A percentile compares a stretch with the other conserved stretches of the same genome.
These are phyloP conservation scores for Fusarium brevicatenulatum DNA, from an alignment of 2,329 filamentous ascomycete genomes.

Conservation along the genomic window DNA sequence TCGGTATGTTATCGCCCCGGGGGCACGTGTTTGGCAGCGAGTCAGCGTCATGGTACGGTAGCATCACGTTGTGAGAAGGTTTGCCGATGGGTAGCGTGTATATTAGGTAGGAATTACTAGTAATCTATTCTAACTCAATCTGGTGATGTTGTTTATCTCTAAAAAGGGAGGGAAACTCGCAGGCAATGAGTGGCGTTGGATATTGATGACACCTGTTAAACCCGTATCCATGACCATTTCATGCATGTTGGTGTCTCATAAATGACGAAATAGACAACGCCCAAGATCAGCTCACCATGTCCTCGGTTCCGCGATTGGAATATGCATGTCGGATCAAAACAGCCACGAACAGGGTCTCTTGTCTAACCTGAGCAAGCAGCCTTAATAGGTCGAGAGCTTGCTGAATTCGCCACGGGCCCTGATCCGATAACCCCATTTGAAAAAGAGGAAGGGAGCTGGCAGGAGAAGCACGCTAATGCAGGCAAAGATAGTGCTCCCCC, in stretches of 20 bases:
- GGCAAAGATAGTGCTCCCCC: conserved; percentile 1
- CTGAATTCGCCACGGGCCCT: background rate
- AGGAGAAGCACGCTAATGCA: background rate
- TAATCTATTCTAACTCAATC: background rate
- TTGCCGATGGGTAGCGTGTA: background rate
- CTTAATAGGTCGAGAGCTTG: background rate
- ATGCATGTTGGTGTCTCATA: background rate
- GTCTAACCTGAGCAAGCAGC: background rate
- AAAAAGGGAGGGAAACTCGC: accelerated
- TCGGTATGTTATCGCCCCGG: background rate
- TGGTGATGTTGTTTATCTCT: background rate
- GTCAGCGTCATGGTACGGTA: background rate
- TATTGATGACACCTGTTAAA: background rate
- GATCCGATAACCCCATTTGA: background rate
- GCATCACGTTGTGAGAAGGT: background rate
- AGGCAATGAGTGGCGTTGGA: accelerated
- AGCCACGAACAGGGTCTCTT: background rate
- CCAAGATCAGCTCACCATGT: background rate
- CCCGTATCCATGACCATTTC: background rate
- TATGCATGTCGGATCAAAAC: background rate
- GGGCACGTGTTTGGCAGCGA: background rate
- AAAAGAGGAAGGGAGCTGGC: background rate
- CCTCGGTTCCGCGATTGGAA: background rate
- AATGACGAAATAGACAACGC: background rate
- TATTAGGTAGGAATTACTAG: background rate